Percentiles rank a stretch among this genome's conserved stretches.
These are phyloP conservation scores for Ceratocystis colombiana DNA, from an alignment of 2,329 filamentous ascomycete species.

Conservation along the genomic window DNA sequence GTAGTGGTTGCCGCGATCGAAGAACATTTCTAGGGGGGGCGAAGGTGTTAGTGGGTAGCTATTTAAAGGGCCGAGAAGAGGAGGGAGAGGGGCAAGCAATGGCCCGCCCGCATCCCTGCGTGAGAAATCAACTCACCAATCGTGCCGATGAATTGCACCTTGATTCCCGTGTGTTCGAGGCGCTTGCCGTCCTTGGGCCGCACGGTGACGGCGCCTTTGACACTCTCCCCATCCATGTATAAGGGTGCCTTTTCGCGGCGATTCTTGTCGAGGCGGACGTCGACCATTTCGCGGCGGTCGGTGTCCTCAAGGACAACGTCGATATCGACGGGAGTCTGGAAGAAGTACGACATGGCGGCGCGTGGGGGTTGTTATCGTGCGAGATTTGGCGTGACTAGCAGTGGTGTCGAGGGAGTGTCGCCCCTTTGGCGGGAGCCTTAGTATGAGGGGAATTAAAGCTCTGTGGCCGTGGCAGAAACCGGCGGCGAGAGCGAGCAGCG, in stretches of 20 bases:
- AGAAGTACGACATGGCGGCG: constrained; percentile 82
- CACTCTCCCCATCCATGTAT: constrained; percentile 96
- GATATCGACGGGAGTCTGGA: constrained; percentile 96
- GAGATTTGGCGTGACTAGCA: background rate
- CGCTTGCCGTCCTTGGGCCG: constrained; percentile 96
- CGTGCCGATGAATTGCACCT: constrained; percentile 97
- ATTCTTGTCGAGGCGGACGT: constrained; percentile 98
- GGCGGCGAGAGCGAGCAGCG: background rate
- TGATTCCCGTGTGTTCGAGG: constrained; percentile 96
- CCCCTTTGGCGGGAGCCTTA: background rate
- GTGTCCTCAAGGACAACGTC: constrained; percentile 94
- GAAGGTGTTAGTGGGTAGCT: background rate
- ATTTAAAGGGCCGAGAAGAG: constrained; percentile 12
- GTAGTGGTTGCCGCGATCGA: constrained; percentile 97
- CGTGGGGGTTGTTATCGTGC: constrained; percentile 14
- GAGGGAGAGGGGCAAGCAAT: constrained; percentile 1
- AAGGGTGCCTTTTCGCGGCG: constrained; percentile 91
- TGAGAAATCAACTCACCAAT: constrained; percentile 55
- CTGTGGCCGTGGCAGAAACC: background rate
- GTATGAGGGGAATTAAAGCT: background rate
- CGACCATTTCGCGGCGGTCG: constrained; percentile 88
- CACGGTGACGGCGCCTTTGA: constrained; percentile 91
- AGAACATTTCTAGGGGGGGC: constrained; percentile 78
- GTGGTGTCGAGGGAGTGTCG: background rate
- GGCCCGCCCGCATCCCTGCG: background rate